A percentile compares a stretch with the other conserved stretches of the same genome.
Evolutionary conservation across 1,284 basidiomycete species (phyloP).

Genomic region (Boletus holoroseus): DNA sequence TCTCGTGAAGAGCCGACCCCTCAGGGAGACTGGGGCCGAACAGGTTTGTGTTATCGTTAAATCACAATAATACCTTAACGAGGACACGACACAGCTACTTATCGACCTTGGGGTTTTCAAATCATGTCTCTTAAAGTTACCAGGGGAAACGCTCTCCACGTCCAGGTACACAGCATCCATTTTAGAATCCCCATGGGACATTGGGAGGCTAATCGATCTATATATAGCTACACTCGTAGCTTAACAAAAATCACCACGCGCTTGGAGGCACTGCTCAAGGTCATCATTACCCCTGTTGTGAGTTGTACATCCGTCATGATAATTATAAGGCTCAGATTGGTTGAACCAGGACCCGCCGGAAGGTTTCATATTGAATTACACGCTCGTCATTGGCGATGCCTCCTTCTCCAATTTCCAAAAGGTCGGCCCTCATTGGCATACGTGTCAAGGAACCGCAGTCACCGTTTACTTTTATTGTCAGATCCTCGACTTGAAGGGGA

Average conservation of each 20-base stretch:
- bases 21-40: slow-evolving; percentile 88
- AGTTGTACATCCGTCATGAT: slow-evolving; percentile 25
- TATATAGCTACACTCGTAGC: slow-evolving; percentile 68
- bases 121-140: slow-evolving; percentile 75
- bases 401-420: slow-evolving; percentile 98
- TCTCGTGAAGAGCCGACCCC: slow-evolving; percentile 80
- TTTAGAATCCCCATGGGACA: slow-evolving; percentile 1
- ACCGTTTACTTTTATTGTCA: slow-evolving; percentile 29
- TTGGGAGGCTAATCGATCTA: slow-evolving; percentile 12
- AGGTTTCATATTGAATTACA: slow-evolving; percentile 92
- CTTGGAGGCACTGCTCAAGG: slow-evolving; percentile 88
- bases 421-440: slow-evolving; percentile 38
- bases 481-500: slow-evolving; percentile 95
- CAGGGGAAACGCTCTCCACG: slow-evolving; percentile 59
- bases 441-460: slow-evolving; percentile 10
- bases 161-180: slow-evolving; percentile 42
- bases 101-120: slow-evolving; percentile 90
- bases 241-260: slow-evolving; percentile 76
- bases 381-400: slow-evolving; percentile 84
- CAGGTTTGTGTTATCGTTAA: slow-evolving; percentile 50
- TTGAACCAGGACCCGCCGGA: slow-evolving; percentile 73
- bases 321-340: background rate
- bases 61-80: slow-evolving; percentile 13
- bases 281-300: slow-evolving; percentile 86
- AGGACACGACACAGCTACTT: slow-evolving; percentile 54